These are phyloP conservation scores for Lepidium aucheri DNA, from an alignment of 345 rosid species.

Conservation along the genomic window DNA sequence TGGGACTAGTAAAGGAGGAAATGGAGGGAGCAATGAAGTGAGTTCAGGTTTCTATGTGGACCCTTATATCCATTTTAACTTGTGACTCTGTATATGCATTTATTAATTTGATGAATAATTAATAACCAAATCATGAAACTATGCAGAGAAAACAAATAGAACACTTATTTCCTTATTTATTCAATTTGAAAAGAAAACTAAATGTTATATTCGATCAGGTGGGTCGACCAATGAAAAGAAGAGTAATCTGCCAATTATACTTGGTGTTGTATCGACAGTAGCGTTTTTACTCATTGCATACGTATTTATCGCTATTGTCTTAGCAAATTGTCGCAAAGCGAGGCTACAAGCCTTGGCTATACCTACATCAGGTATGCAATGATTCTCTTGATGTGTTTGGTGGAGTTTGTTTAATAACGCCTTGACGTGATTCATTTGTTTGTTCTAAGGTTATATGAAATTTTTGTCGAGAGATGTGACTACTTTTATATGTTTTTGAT, in stretches of 20 bases:
- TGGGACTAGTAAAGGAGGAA: neutral
- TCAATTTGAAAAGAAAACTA: too few species aligned
- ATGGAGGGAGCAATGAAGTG: neutral
- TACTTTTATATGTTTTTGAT: neutral
- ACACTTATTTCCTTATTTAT: neutral
- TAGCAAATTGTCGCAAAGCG: neutral
- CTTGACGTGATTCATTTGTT: too few species aligned
- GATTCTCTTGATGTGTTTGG: neutral
- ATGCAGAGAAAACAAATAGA: neutral
- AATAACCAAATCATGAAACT: neutral
- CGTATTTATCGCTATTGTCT: neutral
- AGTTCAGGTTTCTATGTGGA: neutral
- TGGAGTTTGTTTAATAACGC: too few species aligned
- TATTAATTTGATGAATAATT: neutral
- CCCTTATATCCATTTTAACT: neutral
- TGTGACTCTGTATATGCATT: neutral
- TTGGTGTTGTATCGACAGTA: neutral
- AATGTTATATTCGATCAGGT: neutral
- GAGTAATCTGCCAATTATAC: slow-evolving; percentile 8
- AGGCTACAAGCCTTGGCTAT: neutral
- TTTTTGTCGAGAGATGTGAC: too few species aligned
- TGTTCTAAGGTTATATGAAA: too few species aligned
- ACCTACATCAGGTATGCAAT: slow-evolving; percentile 4
- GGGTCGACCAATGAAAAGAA: neutral
- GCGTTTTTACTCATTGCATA: neutral